Percentiles rank a stretch among this genome's conserved stretches.
These are phyloP conservation scores for Lactifluus hygrophoroides DNA, from an alignment of 768 basidiomycete genomes.

Conservation along the genomic window DNA sequence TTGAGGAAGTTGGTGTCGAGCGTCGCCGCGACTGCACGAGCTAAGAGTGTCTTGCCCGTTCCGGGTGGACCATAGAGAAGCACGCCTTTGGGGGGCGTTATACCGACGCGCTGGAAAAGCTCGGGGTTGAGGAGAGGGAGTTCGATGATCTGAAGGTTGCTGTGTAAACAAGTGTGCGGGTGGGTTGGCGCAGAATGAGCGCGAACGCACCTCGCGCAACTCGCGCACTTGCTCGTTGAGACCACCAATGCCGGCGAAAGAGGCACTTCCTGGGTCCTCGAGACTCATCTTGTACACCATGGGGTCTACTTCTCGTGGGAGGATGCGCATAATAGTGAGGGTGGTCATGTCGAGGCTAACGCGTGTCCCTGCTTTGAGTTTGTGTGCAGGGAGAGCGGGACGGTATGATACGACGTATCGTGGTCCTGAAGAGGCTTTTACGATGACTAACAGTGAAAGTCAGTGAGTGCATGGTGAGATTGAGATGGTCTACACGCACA, in stretches of 20 bases:
- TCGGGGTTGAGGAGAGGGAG: conserved; percentile 91
- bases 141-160: conserved; percentile 70
- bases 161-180: neutral
- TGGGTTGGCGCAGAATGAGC: neutral
- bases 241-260: conserved; percentile 96
- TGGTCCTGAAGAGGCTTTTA: conserved; percentile 96
- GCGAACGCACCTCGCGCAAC: conserved; percentile 68
- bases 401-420: conserved; percentile 98
- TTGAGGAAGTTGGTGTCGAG: conserved; percentile 96
- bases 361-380: conserved; percentile 89
- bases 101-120: conserved; percentile 90
- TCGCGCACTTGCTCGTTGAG: conserved; percentile 94
- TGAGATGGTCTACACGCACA: conserved; percentile 47
- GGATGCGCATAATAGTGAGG: conserved; percentile 95
- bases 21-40: conserved; percentile 92
- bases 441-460: conserved; percentile 59
- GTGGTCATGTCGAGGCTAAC: conserved; percentile 99
- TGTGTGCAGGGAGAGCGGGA: conserved; percentile 80
- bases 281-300: conserved; percentile 99
- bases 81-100: conserved; percentile 94
- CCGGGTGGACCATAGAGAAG: conserved; percentile 94
- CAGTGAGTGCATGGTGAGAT: neutral
- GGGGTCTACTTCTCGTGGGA: conserved; percentile 96
- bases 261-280: conserved; percentile 92
- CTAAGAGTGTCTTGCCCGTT: conserved; percentile 92